Conservation (phyloP, 805 yeast species). For the Debaryomyces castellii region DNA sequence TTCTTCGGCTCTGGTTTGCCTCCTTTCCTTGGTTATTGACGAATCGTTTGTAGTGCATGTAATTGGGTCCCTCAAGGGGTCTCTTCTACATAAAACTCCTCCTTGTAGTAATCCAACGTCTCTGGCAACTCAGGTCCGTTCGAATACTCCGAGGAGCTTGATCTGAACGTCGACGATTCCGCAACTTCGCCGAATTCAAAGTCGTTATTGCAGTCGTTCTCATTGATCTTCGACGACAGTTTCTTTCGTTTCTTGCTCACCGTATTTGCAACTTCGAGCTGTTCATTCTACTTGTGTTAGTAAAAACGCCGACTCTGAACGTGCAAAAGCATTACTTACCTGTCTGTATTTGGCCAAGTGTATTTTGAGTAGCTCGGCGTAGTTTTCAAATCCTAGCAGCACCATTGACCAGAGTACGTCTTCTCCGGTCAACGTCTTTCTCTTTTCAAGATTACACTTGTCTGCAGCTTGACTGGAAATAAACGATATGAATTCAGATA, state of each 20-base stretch:
- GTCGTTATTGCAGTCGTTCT: not conserved
- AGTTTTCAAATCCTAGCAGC: conserved; percentile 74
- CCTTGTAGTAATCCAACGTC: not conserved
- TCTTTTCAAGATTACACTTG: conserved; percentile 64
- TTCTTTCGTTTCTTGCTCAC: not conserved
- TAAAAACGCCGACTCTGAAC: not conserved
- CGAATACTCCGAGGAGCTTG: not conserved
- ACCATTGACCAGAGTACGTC: conserved; percentile 69
- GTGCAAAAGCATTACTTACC: conserved; percentile 4
- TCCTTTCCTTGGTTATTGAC: too few species aligned
- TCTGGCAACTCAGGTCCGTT: not conserved
- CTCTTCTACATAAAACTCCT: not conserved
- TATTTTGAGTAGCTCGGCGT: conserved; percentile 73
- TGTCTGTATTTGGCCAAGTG: conserved; percentile 40
- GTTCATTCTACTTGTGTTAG: not conserved
- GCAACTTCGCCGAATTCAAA: not conserved
- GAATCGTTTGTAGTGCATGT: not conserved
- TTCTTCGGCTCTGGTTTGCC: too few species aligned
- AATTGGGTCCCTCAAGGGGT: not conserved
- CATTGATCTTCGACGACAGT: not conserved
- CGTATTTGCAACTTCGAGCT: not conserved
- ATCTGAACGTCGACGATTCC: not conserved
- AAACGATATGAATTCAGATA: conserved; percentile 77
- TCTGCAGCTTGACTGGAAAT: conserved; percentile 81
- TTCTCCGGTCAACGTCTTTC: conserved; percentile 79